These are phyloP conservation scores for Globisporangium apiculatum DNA, from an alignment of 352 stramenopile genomes.

Conservation along the genomic window DNA sequence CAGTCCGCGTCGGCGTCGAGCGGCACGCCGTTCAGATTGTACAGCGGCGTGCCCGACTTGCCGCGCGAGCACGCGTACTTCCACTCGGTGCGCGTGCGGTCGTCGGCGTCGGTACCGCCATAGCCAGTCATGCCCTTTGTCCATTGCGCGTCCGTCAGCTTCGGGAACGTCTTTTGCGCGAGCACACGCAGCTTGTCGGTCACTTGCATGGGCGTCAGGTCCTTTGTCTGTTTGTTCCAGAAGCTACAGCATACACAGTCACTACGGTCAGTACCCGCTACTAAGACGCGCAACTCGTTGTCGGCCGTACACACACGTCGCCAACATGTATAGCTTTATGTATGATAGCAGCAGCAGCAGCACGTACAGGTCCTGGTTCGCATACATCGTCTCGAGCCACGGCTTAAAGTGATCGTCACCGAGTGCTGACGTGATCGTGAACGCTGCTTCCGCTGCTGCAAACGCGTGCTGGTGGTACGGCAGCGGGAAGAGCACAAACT, in stretches of 20 bases:
- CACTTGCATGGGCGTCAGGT: constrained; percentile 63
- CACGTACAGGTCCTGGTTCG: constrained; percentile 65
- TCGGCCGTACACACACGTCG: too few species aligned
- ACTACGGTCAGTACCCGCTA: too few species aligned
- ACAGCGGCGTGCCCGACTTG: constrained; percentile 70
- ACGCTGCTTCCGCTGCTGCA: constrained; percentile 46
- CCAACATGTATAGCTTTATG: too few species aligned
- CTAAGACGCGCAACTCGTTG: too few species aligned
- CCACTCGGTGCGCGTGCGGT: constrained; percentile 51
- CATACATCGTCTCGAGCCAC: constrained; percentile 78
- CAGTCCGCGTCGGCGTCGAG: constrained; percentile 43
- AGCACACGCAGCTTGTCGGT: constrained; percentile 45
- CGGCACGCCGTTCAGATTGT: constrained; percentile 73
- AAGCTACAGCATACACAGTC: constrained; percentile 21
- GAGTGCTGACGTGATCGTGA: constrained; percentile 54
- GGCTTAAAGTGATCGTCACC: constrained; percentile 47
- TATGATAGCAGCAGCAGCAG: not conserved
- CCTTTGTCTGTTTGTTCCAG: constrained; percentile 80
- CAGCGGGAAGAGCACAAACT: constrained; percentile 70
- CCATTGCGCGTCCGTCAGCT: constrained; percentile 58
- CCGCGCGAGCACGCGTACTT: constrained; percentile 77
- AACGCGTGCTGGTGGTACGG: constrained; percentile 79
- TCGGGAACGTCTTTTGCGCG: constrained; percentile 60
- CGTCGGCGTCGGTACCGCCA: constrained; percentile 62
- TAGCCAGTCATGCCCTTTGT: constrained; percentile 65